Base-by-base conservation (phyloP, 345 rosid genomes). In the Hypericum androsaemum region DNA sequence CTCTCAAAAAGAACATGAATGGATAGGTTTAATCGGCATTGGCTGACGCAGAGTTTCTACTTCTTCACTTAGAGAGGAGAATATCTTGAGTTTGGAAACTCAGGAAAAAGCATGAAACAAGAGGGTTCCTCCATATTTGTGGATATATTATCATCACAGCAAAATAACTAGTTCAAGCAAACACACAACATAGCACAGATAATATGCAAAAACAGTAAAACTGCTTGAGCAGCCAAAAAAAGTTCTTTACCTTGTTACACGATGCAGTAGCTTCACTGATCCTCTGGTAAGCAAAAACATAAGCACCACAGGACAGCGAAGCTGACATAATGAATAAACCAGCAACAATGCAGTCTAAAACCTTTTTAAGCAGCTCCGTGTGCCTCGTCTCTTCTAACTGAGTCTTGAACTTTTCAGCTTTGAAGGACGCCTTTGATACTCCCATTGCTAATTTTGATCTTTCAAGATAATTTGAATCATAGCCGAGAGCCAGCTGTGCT, bases 311-410 rank as follows among this genome's bases (percentile, higher is more conserved):
- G 1, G 57, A 50, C 59, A 92, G 77, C 22, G 76, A 74, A 40
- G 57, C 64, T 8, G 71, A 60, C 94, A 86, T 85, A 63, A 61
- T 49, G 57, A 81, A 51, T 67, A 92, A 68, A 50, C 94, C 85
- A 7, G 88, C 77, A 54, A 78, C 90, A 47, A 92, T 94, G 70
- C 82, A 83, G 45, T 92, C 97, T 37, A 77, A 69, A 67, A 81
- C 76, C 50, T 47, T 85, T 63, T 49, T 74, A 32, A 66, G 89
- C 65, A 85, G 80, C 48, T 92, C 90, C 0, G 66, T 72, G 62
- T 83, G 79, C 65, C 78, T 83, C 10, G 65, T 42, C 41, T 81
- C 97, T 79, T 80, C 87, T 67, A 80, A 44, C 57, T 83, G 61
- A 40, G 62, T 83, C 79, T 81, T 86, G 75, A 80, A 81, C 74